Evolutionary conservation across 108 stramenopile species (phyloP), one percentile per base, ranked within the genome.

Genomic region (Craspedostauros australis): DNA sequence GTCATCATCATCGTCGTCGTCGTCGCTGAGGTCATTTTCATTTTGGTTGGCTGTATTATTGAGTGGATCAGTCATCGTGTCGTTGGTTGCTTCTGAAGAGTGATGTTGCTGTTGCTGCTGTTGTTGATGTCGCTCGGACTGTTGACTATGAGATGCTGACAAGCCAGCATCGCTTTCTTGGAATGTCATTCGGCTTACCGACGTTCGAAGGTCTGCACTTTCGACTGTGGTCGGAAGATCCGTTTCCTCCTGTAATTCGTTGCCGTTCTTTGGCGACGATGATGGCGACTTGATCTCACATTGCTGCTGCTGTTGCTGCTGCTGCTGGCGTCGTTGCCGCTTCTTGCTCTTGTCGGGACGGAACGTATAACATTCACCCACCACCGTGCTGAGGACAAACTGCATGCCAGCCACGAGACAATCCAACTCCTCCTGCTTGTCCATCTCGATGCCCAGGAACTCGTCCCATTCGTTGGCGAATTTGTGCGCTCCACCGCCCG

Each of bases 401-500:
- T 95, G 89, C 86, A 99, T 91, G 4, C 99, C 99, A 15, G 90
- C 79, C 31, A 99, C 96, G 23, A 99, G 55, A 57, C 90, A 80
- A 44, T 93, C 88, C 66, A 99, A 71, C 64, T 99, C 99, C 50
- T 96, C 95, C 64, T 94, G 86, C 60, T 95, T 95, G 31, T 68
- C 46, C 69, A 99, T 86, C 37, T 54, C 44, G 3, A 99, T 95
- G 3, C 91, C 96, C 6, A 98, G 54, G n/a, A 80, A 54, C 44
- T 75, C 51, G 34, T 85, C 72, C 76, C 94, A 93, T 14, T 75
- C 71, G 11, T 80, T 54, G 16, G 92, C 90, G 82, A 80, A 99
- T 67, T 99, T 99, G 76, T 93, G 96, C 9, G 97, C 95, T 5
- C 99, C 99, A 16, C 98, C 98, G 3, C 97, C 97, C 1, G 96